These are phyloP conservation scores for Nakazawaea peltata DNA, from an alignment of 805 yeast genomes.

Conservation along the genomic window DNA sequence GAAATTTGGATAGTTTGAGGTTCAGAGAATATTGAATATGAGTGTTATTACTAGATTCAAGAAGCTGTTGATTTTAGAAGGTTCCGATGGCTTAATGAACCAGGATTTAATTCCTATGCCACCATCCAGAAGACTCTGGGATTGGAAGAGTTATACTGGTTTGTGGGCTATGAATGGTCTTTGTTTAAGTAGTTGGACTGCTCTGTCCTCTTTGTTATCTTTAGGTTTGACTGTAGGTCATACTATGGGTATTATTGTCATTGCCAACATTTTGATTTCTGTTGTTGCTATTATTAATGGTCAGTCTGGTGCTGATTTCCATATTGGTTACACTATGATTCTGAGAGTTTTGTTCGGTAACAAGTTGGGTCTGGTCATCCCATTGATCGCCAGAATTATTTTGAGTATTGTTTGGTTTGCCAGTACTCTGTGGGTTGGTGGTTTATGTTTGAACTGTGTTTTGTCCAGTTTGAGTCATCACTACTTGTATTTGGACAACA, in stretches of 20 bases:
- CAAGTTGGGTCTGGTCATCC: conserved; percentile 29
- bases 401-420: conserved; percentile 15
- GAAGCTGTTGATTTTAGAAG: conserved; percentile 2
- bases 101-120: conserved; percentile 31
- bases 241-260: conserved; percentile 29
- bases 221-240: conserved; percentile 36
- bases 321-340: conserved; percentile 35
- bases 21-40: no score
- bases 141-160: conserved; percentile 14
- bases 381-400: conserved; percentile 28
- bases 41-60: no score
- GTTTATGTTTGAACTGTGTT: conserved; percentile 28
- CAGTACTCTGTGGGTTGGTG: conserved; percentile 34
- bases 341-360: conserved; percentile 41
- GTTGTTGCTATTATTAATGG: conserved; percentile 10
- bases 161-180: conserved; percentile 25
- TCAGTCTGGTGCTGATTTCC: conserved; percentile 18
- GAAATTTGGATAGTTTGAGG: no score
- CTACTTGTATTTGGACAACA: conserved; percentile 20
- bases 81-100: conserved; percentile 4
- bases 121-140: conserved; percentile 29
- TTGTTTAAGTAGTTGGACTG: conserved; percentile 36
- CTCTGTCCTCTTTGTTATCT: conserved; percentile 31
- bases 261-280: conserved; percentile 35
- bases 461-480: conserved; percentile 31